phyloP scores from a whole-genome alignment of 1,284 basidiomycete genomes.

The Ganoderma lucidum region DNA sequence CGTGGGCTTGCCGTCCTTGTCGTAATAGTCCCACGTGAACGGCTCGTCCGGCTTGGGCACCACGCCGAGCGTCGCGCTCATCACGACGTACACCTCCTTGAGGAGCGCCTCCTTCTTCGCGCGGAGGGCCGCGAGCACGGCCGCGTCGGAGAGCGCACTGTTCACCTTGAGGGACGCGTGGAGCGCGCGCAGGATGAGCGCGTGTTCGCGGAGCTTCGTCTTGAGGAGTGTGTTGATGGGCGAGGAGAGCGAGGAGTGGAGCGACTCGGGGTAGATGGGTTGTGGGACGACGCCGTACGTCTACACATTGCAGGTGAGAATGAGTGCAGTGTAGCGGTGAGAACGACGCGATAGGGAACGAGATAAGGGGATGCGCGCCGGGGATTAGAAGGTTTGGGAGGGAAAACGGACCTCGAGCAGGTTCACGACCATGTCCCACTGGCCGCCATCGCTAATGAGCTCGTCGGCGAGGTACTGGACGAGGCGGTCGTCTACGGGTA shows the following conservation, averaged over 20 bases:
- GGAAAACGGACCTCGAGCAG: constrained; percentile 63
- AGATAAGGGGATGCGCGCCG: background rate
- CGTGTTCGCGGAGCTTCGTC: constrained; percentile 91
- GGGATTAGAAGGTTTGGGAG: background rate
- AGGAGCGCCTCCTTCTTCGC: constrained; percentile 86
- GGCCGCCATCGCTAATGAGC: constrained; percentile 91
- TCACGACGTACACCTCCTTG: constrained; percentile 87
- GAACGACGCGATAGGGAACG: background rate
- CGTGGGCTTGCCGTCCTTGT: constrained; percentile 80
- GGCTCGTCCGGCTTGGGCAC: constrained; percentile 77
- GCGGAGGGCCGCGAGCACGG: constrained; percentile 61
- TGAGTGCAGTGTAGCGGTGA: background rate
- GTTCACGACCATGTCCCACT: constrained; percentile 96
- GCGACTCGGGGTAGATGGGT: constrained; percentile 85
- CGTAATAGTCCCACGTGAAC: constrained; percentile 91
- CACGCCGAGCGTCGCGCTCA: constrained; percentile 87
- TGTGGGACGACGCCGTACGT: constrained; percentile 90
- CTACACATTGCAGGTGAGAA: constrained; percentile 36
- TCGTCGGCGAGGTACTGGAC: constrained; percentile 80
- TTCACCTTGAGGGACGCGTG: constrained; percentile 57
- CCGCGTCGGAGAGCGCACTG: constrained; percentile 42
- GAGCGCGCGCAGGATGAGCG: constrained; percentile 80
- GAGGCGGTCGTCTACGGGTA: constrained; percentile 85
- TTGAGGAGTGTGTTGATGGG: constrained; percentile 85
- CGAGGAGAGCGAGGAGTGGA: constrained; percentile 78